These are phyloP conservation scores for Bothriochloa decipiens DNA, from an alignment of 176 grass and related monocot species.

Conservation along the genomic window DNA sequence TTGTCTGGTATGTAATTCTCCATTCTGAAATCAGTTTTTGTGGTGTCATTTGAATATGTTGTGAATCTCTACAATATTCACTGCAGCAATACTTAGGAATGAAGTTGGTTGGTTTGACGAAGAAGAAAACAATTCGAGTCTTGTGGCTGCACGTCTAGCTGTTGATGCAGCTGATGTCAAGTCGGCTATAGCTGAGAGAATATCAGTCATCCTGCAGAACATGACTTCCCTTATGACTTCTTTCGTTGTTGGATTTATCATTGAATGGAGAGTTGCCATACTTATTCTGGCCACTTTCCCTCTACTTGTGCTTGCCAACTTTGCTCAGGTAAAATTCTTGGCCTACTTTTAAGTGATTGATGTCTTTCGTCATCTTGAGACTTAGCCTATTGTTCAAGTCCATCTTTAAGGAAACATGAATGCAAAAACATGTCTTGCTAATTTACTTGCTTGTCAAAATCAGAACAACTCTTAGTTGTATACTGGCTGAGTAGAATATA, in stretches of 20 bases:
- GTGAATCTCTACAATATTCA: conserved; percentile 10
- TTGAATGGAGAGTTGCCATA: conserved; percentile 90
- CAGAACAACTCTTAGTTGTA: neutral
- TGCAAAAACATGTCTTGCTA: neutral
- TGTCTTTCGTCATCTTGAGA: neutral
- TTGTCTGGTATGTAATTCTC: conserved; percentile 66
- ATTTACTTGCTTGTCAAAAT: neutral
- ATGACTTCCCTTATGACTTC: conserved; percentile 88
- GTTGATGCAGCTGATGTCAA: conserved; percentile 95
- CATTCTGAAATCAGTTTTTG: neutral
- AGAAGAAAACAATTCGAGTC: conserved; percentile 98
- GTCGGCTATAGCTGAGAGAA: conserved; percentile 91
- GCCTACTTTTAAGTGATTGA: neutral
- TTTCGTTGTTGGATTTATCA: conserved; percentile 88
- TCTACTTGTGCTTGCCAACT: conserved; percentile 92
- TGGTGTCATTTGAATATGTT: conserved; percentile 7
- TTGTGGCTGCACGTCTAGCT: conserved; percentile 82
- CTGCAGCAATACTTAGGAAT: conserved; percentile 92
- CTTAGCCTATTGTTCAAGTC: neutral
- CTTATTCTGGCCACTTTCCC: conserved; percentile 97
- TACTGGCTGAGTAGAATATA: conserved; percentile 4
- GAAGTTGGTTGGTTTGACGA: conserved; percentile 99
- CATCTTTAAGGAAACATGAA: neutral
- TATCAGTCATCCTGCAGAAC: conserved; percentile 96
- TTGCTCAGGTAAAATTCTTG: conserved; percentile 74